A percentile compares a stretch with the other conserved stretches of the same genome.
These are phyloP conservation scores for Ogataea ramenticola DNA, from an alignment of 805 yeast species.

Conservation along the genomic window DNA sequence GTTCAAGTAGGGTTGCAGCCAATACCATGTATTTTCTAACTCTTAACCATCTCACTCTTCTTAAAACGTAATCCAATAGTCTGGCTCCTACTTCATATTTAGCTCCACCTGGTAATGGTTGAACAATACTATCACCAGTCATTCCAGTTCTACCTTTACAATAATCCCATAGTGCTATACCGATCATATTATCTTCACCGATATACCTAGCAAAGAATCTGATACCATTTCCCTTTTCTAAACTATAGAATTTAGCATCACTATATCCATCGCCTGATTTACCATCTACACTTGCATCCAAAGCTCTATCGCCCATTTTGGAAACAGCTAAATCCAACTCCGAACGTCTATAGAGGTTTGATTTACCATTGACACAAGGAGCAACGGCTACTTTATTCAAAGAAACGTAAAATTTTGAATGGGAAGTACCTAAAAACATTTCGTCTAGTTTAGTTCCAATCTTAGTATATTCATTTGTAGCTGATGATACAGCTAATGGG, in stretches of 20 bases:
- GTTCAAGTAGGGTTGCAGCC: slow-evolving; percentile 78
- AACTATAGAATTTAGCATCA: slow-evolving; percentile 25
- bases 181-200: slow-evolving; percentile 93
- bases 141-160: slow-evolving; percentile 65
- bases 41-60: slow-evolving; percentile 80
- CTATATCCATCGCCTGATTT: slow-evolving; percentile 25
- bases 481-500: slow-evolving; percentile 49
- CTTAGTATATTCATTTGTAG: slow-evolving; percentile 2
- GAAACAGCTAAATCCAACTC: slow-evolving; percentile 55
- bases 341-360: slow-evolving; percentile 66
- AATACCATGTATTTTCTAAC: slow-evolving; percentile 84
- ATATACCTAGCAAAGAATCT: slow-evolving; percentile 71
- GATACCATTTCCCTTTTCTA: slow-evolving; percentile 40
- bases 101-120: slow-evolving; percentile 44
- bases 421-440: slow-evolving; percentile 77
- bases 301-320: slow-evolving; percentile 23
- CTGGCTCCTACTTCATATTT: slow-evolving; percentile 4
- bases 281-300: slow-evolving; percentile 23
- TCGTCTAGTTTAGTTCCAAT: slow-evolving; percentile 73
- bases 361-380: slow-evolving; percentile 89
- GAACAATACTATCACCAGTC: slow-evolving; percentile 73
- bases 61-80: slow-evolving; percentile 47
- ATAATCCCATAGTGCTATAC: slow-evolving; percentile 72
- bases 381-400: slow-evolving; percentile 69
- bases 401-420: slow-evolving; percentile 76